Percentiles rank a stretch among this genome's conserved stretches.
phyloP scores from a whole-genome alignment of 1,284 basidiomycete species.

The Calocybe gambosa region DNA sequence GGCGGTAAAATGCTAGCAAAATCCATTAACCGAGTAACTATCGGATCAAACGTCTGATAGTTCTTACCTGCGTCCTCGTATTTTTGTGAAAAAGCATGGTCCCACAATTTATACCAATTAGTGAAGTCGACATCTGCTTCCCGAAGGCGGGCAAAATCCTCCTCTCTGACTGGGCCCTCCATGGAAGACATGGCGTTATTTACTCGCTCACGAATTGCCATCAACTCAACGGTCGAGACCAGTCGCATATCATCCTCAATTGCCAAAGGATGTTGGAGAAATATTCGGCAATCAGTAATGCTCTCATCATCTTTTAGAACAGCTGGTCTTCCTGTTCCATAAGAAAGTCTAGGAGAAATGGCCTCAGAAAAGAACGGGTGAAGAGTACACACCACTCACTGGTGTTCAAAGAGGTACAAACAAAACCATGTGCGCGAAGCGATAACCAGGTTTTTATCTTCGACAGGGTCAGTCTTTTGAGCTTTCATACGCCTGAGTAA shows the following conservation, averaged over 20 bases:
- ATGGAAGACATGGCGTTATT: slow-evolving; percentile 66
- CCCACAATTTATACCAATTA: slow-evolving; percentile 73
- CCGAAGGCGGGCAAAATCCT: slow-evolving; percentile 58
- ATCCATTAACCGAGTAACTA: too few relatives aligned
- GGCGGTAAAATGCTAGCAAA: slow-evolving; percentile 79
- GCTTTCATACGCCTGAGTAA: slow-evolving; percentile 68
- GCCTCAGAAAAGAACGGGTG: slow-evolving; percentile 2
- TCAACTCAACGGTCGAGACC: slow-evolving; percentile 87
- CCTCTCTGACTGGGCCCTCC: slow-evolving; percentile 62
- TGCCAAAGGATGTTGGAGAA: slow-evolving; percentile 83
- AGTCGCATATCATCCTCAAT: slow-evolving; percentile 91
- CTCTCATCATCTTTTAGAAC: slow-evolving; percentile 90
- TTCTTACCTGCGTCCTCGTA: slow-evolving; percentile 73
- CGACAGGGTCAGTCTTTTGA: slow-evolving; percentile 51
- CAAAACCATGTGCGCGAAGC: slow-evolving; percentile 86
- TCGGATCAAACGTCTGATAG: too few relatives aligned
- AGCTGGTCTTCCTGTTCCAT: slow-evolving; percentile 87
- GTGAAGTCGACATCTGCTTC: slow-evolving; percentile 64
- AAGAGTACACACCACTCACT: slow-evolving; percentile 46
- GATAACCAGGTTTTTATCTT: slow-evolving; percentile 76
- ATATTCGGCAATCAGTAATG: slow-evolving; percentile 72
- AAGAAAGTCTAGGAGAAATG: slow-evolving; percentile 61
- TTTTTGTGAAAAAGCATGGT: slow-evolving; percentile 71
- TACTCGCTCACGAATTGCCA: slow-evolving; percentile 73
- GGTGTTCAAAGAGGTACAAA: slow-evolving; percentile 88